Base-by-base conservation (phyloP, 148 eudicot genomes). In the Heliamphora exappendiculata region DNA sequence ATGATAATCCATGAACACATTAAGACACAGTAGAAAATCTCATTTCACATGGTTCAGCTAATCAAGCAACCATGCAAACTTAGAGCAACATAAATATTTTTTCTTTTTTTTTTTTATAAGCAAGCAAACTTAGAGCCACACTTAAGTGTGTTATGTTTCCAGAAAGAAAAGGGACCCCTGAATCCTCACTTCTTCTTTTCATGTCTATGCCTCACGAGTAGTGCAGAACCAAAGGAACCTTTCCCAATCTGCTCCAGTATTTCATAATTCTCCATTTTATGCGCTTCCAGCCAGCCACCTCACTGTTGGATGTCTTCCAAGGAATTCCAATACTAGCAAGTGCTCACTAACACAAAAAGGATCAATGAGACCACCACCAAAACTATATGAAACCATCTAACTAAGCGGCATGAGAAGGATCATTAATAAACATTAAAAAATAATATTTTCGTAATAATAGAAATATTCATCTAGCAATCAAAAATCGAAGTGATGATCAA, bases 211-310 rank as follows among this genome's bases (percentile, higher is more conserved):
- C 89, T 91, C 74, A 92, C 98, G 37, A 94, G 96, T 50, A 90
- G 70, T 42, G 98, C 98, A 33, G 96, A 92, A 81, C 97, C 98
- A 75, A 94, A 94, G 66, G 97, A 94, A 50, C 98, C 97, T 82
- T 86, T 94, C 51, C 98, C 98, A 80, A 94, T 87, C 85, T 92
- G 98, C 87, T 90, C 98, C 47, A 92, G 78, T 78, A 94, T 65
- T 82, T 94, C 98, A 80, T 94, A 94, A 66, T 94, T 89, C 78
- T 94, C 98, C 98, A 94, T 94, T 81, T 49, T 58, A 69, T 39
- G 50, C 19, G 29, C 67, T 72, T 42, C 22, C 31, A 20, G 65
- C 70, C 20, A 29, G 73, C 26, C 51, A 42, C 28, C 55, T 44
- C 73, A 39, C 47, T 59, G 75, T 74, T 8, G n/a, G 67, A 34